phyloP scores from a whole-genome alignment of 345 rosid genomes.

The Eucalyptus shirleyi region DNA sequence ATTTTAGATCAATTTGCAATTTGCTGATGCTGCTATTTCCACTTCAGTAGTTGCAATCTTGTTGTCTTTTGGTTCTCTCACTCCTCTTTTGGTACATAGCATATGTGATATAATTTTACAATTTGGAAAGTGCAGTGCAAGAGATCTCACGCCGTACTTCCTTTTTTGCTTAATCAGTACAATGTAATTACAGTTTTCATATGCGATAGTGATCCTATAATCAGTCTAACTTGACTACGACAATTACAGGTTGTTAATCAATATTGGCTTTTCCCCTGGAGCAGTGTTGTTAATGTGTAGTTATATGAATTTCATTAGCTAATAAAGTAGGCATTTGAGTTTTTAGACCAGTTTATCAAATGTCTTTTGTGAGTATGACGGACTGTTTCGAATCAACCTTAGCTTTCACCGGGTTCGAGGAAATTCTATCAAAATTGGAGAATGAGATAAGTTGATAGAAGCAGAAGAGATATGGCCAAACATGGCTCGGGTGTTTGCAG shows the following conservation, averaged over 20 bases:
- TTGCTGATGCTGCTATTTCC: neutral
- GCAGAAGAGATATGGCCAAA: neutral
- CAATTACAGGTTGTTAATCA: neutral
- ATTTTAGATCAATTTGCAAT: neutral
- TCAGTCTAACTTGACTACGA: neutral
- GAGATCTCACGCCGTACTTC: neutral
- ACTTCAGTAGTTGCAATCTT: neutral
- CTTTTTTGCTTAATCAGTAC: neutral
- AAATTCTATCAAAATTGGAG: neutral
- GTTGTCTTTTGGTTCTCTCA: neutral
- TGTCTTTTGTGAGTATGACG: neutral
- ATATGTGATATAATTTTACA: neutral
- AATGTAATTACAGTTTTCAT: neutral
- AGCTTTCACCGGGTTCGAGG: neutral
- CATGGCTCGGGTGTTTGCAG: neutral
- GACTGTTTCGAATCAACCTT: neutral
- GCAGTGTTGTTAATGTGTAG: neutral
- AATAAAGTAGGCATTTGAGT: neutral
- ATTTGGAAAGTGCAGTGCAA: neutral
- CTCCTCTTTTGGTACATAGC: neutral
- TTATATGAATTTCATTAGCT: neutral
- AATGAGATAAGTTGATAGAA: neutral
- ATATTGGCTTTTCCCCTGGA: neutral
- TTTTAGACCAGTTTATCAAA: neutral
- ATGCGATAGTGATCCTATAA: neutral